Percentiles rank a stretch among this genome's conserved stretches.
Evolutionary conservation across 1,139 yeast genomes (phyloP).

Genomic region (Geotrichum aggregatum): DNA sequence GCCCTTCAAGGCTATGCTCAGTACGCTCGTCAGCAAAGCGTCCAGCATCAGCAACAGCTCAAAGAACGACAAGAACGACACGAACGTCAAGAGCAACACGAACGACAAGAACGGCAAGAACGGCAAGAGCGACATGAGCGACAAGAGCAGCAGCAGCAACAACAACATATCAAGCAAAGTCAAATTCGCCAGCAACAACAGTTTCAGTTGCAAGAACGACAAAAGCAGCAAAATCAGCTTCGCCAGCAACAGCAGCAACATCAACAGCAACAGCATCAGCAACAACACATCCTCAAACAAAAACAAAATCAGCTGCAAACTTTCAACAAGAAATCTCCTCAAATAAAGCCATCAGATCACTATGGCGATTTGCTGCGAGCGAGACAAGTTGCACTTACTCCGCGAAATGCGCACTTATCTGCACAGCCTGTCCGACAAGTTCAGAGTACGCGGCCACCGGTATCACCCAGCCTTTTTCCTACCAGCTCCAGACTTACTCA

Average conservation of each 20-base stretch:
- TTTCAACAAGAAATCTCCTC: neutral
- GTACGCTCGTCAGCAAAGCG: slow-evolving; percentile 6
- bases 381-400: slow-evolving; percentile 8
- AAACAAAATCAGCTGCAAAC: neutral
- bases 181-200: slow-evolving; percentile 23
- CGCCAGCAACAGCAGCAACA: neutral
- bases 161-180: slow-evolving; percentile 22
- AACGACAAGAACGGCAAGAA: slow-evolving; percentile 4
- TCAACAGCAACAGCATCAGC: neutral
- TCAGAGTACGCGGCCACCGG: neutral
- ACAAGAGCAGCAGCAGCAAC: slow-evolving; percentile 23
- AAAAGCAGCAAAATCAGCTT: neutral
- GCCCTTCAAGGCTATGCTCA: slow-evolving; percentile 13
- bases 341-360: neutral
- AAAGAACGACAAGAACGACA: slow-evolving; percentile 2
- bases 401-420: slow-evolving; percentile 4
- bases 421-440: slow-evolving; percentile 2
- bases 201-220: too few species aligned
- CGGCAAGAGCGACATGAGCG: neutral
- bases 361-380: slow-evolving; percentile 6
- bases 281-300: neutral
- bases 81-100: neutral
- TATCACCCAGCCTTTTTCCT: slow-evolving; percentile 16
- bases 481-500: slow-evolving; percentile 9
- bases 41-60: slow-evolving; percentile 9